phyloP scores from a whole-genome alignment of 225 moss, liverwort and hornwort genomes.

The Ulota crispa region DNA sequence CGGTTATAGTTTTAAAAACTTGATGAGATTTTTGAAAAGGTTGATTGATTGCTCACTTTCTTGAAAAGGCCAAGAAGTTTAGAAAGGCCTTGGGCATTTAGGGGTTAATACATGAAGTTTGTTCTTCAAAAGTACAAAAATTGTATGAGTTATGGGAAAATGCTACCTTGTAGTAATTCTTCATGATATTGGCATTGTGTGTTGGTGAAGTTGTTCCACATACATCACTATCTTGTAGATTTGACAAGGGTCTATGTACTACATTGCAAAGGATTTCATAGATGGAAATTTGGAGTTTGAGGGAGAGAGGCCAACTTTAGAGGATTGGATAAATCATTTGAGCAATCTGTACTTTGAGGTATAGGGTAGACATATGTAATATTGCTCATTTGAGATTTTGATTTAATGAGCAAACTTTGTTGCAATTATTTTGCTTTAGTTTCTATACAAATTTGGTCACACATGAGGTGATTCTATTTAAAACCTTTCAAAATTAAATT shows the following conservation, averaged over 20 bases:
- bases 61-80: no score
- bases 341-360: conserved; percentile 90
- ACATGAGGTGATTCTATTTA: no score
- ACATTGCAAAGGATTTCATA: conserved; percentile 67
- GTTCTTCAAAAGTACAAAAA: neutral
- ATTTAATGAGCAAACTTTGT: neutral
- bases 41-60: no score
- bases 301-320: conserved; percentile 51
- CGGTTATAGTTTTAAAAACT: no score
- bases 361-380: no score
- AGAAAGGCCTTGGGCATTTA: no score
- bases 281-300: conserved; percentile 66
- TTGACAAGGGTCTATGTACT: neutral
- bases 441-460: no score
- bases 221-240: neutral
- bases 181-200: neutral
- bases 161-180: neutral
- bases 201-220: neutral
- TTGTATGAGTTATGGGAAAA: neutral
- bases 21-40: no score
- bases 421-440: no score
- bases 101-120: no score
- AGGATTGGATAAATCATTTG: conserved; percentile 65
- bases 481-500: no score
- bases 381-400: no score